Conservation (phyloP, 2,329 filamentous ascomycete genomes). For the Bipolaris cookei region DNA sequence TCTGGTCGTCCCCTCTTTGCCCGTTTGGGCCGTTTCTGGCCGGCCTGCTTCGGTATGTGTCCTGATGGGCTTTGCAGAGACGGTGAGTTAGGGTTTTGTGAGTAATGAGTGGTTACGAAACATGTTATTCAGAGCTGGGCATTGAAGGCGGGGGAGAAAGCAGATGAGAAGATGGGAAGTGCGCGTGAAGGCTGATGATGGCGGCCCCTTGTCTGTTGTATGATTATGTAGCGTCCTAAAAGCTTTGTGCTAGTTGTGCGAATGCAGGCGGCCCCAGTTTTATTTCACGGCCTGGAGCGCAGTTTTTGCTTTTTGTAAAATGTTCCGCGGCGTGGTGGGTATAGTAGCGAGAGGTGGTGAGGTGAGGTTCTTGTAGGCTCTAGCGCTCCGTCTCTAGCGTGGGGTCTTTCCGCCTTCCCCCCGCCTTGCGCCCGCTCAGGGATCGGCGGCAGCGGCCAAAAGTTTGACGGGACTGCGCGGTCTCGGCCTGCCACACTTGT, state of each 20-base stretch:
- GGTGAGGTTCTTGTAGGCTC: constrained; percentile 44
- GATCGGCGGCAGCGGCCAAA: constrained; percentile 15
- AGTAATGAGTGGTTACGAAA: constrained; percentile 37
- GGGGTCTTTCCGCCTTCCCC: constrained; percentile 21
- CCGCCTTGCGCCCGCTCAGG: constrained; percentile 18
- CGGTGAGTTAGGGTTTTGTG: constrained; percentile 35
- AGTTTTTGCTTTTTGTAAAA: not conserved
- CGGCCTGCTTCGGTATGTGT: constrained; percentile 7
- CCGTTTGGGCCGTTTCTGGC: constrained; percentile 28
- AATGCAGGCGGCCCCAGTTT: constrained; percentile 36
- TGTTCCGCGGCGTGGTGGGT: constrained; percentile 6
- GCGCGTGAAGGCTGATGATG: constrained; percentile 32
- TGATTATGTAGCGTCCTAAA: constrained; percentile 46
- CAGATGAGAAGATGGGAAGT: constrained; percentile 16
- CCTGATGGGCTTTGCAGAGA: constrained; percentile 12
- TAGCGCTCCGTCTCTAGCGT: constrained; percentile 22
- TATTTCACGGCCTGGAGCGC: constrained; percentile 12
- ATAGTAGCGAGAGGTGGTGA: constrained; percentile 1
- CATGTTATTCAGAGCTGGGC: constrained; percentile 15
- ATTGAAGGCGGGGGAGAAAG: constrained; percentile 7
- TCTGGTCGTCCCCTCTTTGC: constrained; percentile 34
- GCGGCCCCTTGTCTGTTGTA: constrained; percentile 46
- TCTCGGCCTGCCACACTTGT: constrained; percentile 14
- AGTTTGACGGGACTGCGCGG: constrained; percentile 13
- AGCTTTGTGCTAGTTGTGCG: constrained; percentile 31